Conservation (phyloP, 1,284 basidiomycete genomes). For the Xerocomus nothofagi region DNA sequence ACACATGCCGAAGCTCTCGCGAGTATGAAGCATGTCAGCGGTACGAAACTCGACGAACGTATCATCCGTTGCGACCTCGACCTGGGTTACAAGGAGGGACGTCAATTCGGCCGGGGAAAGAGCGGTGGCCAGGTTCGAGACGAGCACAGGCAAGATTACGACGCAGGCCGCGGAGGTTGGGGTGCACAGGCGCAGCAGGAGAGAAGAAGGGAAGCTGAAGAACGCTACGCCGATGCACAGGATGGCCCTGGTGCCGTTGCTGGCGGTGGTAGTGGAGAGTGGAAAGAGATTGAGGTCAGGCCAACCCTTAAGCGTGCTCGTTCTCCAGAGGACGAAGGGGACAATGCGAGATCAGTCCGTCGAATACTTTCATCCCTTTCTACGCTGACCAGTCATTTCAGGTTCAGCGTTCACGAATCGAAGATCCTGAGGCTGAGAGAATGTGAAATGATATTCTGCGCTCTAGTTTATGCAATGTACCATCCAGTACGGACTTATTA, state of each 20-base stretch:
- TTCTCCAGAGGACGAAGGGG: slow-evolving; percentile 71
- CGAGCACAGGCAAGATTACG: slow-evolving; percentile 97
- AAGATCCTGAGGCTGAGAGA: slow-evolving; percentile 61
- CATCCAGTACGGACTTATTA: slow-evolving; percentile 11
- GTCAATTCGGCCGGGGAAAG: slow-evolving; percentile 96
- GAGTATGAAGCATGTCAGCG: slow-evolving; percentile 91
- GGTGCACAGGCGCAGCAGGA: slow-evolving; percentile 89
- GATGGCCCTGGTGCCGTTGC: slow-evolving; percentile 80
- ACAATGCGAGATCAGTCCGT: slow-evolving; percentile 54
- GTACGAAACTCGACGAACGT: slow-evolving; percentile 98
- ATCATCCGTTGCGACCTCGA: slow-evolving; percentile 98
- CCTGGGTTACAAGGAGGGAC: slow-evolving; percentile 95
- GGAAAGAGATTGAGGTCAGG: slow-evolving; percentile 61
- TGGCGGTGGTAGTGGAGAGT: slow-evolving; percentile 82
- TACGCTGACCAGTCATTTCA: slow-evolving; percentile 23
- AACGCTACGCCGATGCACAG: slow-evolving; percentile 85
- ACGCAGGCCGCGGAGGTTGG: slow-evolving; percentile 95
- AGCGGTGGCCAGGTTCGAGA: slow-evolving; percentile 96
- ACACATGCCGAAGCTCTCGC: slow-evolving; percentile 93
- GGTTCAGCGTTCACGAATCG: slow-evolving; percentile 57
- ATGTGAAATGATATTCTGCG: slow-evolving; percentile 48
- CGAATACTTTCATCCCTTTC: not conserved
- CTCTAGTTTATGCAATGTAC: slow-evolving; percentile 17
- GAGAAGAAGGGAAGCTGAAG: slow-evolving; percentile 79
- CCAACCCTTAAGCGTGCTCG: slow-evolving; percentile 60